These are phyloP conservation scores for Coniochaeta sp. DNA, from an alignment of 2,329 filamentous ascomycete genomes.

Conservation along the genomic window DNA sequence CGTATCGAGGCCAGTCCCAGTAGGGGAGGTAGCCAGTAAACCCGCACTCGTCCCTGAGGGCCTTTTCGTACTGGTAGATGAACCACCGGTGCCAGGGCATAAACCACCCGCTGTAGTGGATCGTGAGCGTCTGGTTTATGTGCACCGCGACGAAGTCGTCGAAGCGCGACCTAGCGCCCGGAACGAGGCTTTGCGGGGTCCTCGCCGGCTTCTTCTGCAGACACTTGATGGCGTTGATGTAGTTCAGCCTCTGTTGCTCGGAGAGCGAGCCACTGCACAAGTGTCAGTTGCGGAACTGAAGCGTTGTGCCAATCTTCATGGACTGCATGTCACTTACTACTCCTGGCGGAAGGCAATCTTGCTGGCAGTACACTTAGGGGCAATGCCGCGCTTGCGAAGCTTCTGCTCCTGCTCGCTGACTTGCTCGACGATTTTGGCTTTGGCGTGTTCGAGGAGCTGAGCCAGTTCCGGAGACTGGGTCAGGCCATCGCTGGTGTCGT, in stretches of 20 bases:
- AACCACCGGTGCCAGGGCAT: constrained; percentile 27
- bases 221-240: not conserved
- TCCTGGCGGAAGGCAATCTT: constrained; percentile 20
- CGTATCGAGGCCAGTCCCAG: constrained; percentile 22
- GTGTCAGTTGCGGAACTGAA: too few species aligned
- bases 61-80: constrained; percentile 22
- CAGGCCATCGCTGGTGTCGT: constrained; percentile 4
- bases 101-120: constrained; percentile 18
- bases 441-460: constrained; percentile 13
- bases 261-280: constrained; percentile 26
- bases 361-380: constrained; percentile 15
- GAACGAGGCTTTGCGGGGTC: not conserved
- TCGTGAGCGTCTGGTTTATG: constrained; percentile 8
- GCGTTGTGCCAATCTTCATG: too few species aligned
- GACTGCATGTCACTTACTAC: constrained; percentile 16
- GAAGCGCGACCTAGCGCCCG: constrained; percentile 1
- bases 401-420: constrained; percentile 12
- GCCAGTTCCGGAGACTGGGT: constrained; percentile 9
- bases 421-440: constrained; percentile 10
- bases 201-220: not conserved
- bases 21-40: constrained; percentile 19
- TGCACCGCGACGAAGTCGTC: constrained; percentile 14
- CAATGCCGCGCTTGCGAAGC: constrained; percentile 13
- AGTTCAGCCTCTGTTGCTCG: constrained; percentile 20
- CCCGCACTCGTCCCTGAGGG: constrained; percentile 22